Conservation (phyloP, 2,329 filamentous ascomycete species). For the Penicillium sp. region DNA sequence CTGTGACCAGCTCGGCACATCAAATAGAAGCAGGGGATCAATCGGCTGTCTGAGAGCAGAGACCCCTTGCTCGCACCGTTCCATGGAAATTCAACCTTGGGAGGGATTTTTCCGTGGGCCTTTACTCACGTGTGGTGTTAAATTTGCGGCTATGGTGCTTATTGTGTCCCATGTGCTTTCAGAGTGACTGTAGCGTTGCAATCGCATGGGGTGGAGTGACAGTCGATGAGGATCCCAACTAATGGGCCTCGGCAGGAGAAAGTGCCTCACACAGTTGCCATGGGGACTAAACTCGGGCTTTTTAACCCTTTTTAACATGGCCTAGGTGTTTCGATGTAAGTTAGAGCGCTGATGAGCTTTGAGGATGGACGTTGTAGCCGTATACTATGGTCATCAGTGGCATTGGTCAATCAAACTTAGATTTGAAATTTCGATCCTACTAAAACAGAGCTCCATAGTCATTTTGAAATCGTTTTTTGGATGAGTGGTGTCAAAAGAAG, state of each 20-base stretch:
- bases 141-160: too few species aligned
- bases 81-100: too few species aligned
- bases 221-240: background rate
- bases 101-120: too few species aligned
- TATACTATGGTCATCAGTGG: background rate
- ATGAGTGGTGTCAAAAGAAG: too few species aligned
- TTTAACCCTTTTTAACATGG: background rate
- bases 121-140: too few species aligned
- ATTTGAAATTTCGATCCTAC: background rate
- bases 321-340: background rate
- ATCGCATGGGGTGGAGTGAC: background rate
- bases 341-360: background rate
- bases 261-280: background rate
- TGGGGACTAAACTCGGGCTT: background rate
- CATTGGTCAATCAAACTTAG: background rate
- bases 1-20: too few species aligned
- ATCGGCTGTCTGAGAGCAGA: too few species aligned
- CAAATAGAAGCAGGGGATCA: too few species aligned
- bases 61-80: too few species aligned
- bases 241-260: background rate
- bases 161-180: background rate
- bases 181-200: background rate
- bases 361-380: background rate
- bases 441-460: too few species aligned
- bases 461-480: too few species aligned